Base-by-base conservation (phyloP, 768 basidiomycete species). In the Xerocomellus intermedius region DNA sequence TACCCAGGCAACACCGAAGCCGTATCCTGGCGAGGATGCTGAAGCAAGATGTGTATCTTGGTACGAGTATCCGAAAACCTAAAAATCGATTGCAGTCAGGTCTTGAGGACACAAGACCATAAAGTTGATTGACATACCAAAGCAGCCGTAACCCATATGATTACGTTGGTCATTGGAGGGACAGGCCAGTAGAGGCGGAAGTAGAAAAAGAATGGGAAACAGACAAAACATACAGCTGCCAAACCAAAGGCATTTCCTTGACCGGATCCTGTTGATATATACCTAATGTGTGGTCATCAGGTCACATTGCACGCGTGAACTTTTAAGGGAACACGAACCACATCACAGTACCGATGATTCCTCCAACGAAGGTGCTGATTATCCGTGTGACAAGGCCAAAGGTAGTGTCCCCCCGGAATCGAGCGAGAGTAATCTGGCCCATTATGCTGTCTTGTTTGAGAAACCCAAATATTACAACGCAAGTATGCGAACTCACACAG, bases 21-120 rank as follows among this genome's bases (percentile, higher is more conserved):
- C 89, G 48, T 71, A 79, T 16, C 84, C 86, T 42, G 77, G 82
- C 30, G 77, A 82, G 26, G 74, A 78, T 42, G 81, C 72, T n/a
- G 74, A 35, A 3, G 63, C 22, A 33, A 83, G 69, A 59, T 82
- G 78, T 0, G 74, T 69, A 67, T 87, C 82, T 67, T 85, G 79
- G 70, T 86, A 89, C 10, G 87, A 90, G 67, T 85, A 90, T 2
- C 88, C 89, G 39, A 89, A 64, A 0, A 90, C 79, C 87, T 88
- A 42, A n/a, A n/a, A n/a, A n/a, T 47, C 0, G 8, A 22, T 39
- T 19, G 44, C 17, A 28, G 41, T 50, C 30, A 56, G 32, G 24
- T 14, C 6, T 12, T n/a, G 7, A 48, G 5, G 41, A 28, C n/a
- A 49, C 26, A 21, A 8, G 16, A 19, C 21, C 10, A 6, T 17